A percentile compares a stretch with the other conserved stretches of the same genome.
Evolutionary conservation across 1,139 yeast genomes (phyloP).

Genomic region (Torulaspora pretoriensis): DNA sequence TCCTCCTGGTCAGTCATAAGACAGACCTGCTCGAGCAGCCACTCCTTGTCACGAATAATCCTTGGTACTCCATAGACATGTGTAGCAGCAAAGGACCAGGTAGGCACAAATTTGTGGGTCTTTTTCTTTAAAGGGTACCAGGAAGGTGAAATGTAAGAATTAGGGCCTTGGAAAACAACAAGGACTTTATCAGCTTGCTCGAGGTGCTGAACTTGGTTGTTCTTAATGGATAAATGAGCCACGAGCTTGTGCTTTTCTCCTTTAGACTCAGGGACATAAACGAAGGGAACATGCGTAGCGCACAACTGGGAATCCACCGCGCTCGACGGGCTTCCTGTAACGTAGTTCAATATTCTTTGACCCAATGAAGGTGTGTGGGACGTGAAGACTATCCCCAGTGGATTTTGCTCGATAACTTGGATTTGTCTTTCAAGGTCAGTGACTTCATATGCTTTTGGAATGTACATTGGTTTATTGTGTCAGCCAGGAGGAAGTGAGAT

Average conservation of each 20-base stretch:
- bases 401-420: constrained; percentile 15
- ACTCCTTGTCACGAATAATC: constrained; percentile 40
- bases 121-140: constrained; percentile 57
- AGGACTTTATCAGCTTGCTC: constrained; percentile 43
- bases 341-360: constrained; percentile 4
- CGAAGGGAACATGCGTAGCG: constrained; percentile 43
- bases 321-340: background rate
- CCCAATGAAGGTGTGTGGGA: constrained; percentile 3
- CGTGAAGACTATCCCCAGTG: constrained; percentile 19
- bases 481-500: no score
- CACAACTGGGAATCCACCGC: constrained; percentile 26
- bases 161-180: constrained; percentile 52
- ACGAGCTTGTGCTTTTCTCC: constrained; percentile 44
- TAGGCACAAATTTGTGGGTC: constrained; percentile 63
- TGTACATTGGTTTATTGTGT: constrained; percentile 13
- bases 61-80: constrained; percentile 55
- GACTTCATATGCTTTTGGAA: constrained; percentile 16
- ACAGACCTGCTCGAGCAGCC: constrained; percentile 47
- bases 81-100: constrained; percentile 66
- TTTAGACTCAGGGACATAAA: constrained; percentile 25
- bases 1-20: constrained; percentile 50
- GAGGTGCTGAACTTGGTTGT: constrained; percentile 51
- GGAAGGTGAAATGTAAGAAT: constrained; percentile 57
- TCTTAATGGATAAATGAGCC: constrained; percentile 56
- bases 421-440: constrained; percentile 15